These are phyloP conservation scores for Saccharomycopsis babjevae DNA, from an alignment of 805 yeast species.

Conservation along the genomic window DNA sequence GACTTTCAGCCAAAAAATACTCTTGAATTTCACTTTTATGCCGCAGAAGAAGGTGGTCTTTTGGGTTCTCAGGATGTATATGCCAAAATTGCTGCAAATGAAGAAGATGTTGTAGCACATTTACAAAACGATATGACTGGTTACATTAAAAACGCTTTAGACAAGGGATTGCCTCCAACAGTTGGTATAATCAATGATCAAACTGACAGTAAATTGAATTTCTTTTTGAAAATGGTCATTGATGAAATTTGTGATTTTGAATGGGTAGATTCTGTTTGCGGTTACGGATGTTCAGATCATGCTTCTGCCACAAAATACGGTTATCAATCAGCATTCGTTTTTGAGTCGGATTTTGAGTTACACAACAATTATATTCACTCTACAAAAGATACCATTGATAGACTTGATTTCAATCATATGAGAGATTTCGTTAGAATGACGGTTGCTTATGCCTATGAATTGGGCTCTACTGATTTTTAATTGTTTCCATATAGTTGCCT, in stretches of 20 bases:
- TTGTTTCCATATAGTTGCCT: neutral
- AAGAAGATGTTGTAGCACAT: constrained; percentile 62
- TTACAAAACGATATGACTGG: constrained; percentile 96
- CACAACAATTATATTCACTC: constrained; percentile 68
- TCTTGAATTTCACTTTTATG: constrained; percentile 85
- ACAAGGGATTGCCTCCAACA: constrained; percentile 45
- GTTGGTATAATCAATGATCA: constrained; percentile 74
- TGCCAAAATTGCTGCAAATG: constrained; percentile 36
- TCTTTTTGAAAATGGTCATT: constrained; percentile 53
- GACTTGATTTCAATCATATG: constrained; percentile 70
- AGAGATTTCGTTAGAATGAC: constrained; percentile 72
- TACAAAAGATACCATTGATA: constrained; percentile 68
- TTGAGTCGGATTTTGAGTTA: constrained; percentile 61
- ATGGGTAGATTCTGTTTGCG: constrained; percentile 68
- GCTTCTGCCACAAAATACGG: constrained; percentile 78
- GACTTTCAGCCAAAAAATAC: constrained; percentile 53
- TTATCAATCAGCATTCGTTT: constrained; percentile 73
- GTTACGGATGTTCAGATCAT: constrained; percentile 92
- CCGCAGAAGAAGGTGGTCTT: constrained; percentile 91
- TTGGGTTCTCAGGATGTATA: constrained; percentile 80
- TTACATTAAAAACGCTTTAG: constrained; percentile 42
- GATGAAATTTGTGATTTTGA: constrained; percentile 57
- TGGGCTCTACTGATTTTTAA: constrained; percentile 32
- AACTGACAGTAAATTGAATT: constrained; percentile 44
- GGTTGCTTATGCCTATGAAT: constrained; percentile 63